Evolutionary conservation across 2,329 filamentous ascomycete genomes (phyloP).

Genomic region (Colletotrichum incanum): DNA sequence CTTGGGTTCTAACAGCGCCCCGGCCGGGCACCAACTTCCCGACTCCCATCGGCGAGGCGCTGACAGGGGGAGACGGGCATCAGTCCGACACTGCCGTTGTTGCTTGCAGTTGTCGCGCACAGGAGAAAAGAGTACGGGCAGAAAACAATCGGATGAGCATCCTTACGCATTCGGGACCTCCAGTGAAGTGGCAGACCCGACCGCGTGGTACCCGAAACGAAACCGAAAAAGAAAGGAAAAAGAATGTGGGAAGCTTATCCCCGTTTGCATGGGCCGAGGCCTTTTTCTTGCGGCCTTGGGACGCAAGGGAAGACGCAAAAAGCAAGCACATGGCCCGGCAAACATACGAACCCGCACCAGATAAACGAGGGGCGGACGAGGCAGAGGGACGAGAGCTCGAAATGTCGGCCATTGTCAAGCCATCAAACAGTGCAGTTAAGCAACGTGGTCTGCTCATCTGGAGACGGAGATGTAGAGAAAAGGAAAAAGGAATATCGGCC

Average conservation of each 20-base stretch:
- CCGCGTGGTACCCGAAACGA: conserved; percentile 21
- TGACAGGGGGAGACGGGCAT: not conserved
- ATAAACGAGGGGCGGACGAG: not conserved
- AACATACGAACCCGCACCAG: not conserved
- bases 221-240: not conserved
- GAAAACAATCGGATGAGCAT: not conserved
- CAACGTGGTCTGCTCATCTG: not conserved
- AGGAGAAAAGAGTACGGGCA: not conserved
- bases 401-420: not conserved
- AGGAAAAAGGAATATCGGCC: no score
- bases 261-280: conserved; percentile 14
- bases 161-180: not conserved
- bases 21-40: conserved; percentile 2
- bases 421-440: not conserved
- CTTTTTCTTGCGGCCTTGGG: not conserved
- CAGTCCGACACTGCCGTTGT: not conserved
- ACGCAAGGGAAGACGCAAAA: not conserved
- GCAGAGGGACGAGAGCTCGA: not conserved
- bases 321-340: not conserved
- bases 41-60: not conserved
- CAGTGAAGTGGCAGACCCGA: conserved; percentile 4
- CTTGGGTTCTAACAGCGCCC: not conserved
- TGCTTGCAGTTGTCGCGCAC: not conserved
- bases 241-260: not conserved
- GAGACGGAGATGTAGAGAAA: not conserved